Percentiles rank a stretch among this genome's conserved stretches.
Evolutionary conservation across 2,329 filamentous ascomycete species (phyloP).

Genomic region (Ascochyta lentis): DNA sequence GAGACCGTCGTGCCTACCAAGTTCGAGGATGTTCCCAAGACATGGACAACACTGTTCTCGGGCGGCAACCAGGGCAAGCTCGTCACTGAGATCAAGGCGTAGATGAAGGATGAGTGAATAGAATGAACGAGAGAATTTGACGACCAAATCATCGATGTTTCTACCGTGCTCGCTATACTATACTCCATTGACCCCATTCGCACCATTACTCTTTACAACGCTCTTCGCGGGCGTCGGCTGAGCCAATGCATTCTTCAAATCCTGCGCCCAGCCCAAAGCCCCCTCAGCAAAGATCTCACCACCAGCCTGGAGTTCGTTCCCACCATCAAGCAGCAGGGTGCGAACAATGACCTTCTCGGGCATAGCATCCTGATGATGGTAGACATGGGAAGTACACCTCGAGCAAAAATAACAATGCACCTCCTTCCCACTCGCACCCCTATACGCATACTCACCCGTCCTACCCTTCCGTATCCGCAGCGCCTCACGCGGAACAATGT

Average conservation of each 20-base stretch:
- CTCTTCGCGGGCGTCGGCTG: not conserved
- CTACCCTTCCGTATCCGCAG: slow-evolving; percentile 35
- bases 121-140: not conserved
- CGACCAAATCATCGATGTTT: not conserved
- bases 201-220: not conserved
- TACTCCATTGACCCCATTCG: not conserved
- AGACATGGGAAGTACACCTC: slow-evolving; percentile 51
- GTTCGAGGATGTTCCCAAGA: slow-evolving; percentile 59
- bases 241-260: slow-evolving; percentile 27
- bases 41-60: slow-evolving; percentile 57
- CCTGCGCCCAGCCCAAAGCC: slow-evolving; percentile 43
- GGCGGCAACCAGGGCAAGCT: slow-evolving; percentile 58
- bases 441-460: slow-evolving; percentile 39
- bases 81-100: slow-evolving; percentile 46
- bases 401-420: slow-evolving; percentile 49
- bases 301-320: slow-evolving; percentile 41
- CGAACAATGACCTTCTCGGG: slow-evolving; percentile 50
- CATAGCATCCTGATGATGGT: slow-evolving; percentile 50
- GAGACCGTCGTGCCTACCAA: slow-evolving; percentile 56
- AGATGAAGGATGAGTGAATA: not conserved
- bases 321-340: slow-evolving; percentile 49
- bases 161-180: not conserved
- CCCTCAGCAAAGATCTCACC: slow-evolving; percentile 51
- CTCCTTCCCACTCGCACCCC: slow-evolving; percentile 44
- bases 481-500: slow-evolving; percentile 41